Percentiles rank a stretch among this genome's conserved stretches.
These are phyloP conservation scores for Curvularia verruculosa DNA, from an alignment of 2,329 filamentous ascomycete species.

Conservation along the genomic window DNA sequence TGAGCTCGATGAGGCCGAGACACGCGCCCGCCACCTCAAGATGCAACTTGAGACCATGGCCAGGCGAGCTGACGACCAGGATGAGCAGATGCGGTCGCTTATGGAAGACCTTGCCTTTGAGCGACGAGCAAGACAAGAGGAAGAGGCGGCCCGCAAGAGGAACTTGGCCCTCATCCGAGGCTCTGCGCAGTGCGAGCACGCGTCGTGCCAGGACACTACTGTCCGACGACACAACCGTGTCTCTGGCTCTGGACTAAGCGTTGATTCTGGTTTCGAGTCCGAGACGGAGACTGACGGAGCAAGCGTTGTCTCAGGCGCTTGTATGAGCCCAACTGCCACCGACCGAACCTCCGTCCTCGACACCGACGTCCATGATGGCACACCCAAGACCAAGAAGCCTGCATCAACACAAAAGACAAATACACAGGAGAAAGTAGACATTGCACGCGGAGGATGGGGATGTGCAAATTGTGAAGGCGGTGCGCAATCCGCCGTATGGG, in stretches of 20 bases:
- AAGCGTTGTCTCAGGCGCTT: conserved; percentile 48
- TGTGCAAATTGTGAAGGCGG: conserved; percentile 47
- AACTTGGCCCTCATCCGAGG: conserved; percentile 39
- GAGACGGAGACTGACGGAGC: conserved; percentile 60
- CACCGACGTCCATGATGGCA: conserved; percentile 39
- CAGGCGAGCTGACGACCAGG: conserved; percentile 60
- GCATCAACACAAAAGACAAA: conserved; percentile 35
- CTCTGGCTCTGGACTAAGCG: conserved; percentile 45
- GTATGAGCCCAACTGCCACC: conserved; percentile 47
- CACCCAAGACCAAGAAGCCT: conserved; percentile 41
- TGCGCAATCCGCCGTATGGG: conserved; percentile 58
- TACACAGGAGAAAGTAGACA: conserved; percentile 46
- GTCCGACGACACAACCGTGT: conserved; percentile 40
- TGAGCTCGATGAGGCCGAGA: conserved; percentile 66
- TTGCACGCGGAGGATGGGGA: conserved; percentile 37
- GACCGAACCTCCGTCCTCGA: conserved; percentile 45
- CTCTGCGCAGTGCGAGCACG: conserved; percentile 25
- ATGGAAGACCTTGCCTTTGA: conserved; percentile 46
- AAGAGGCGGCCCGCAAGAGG: conserved; percentile 44
- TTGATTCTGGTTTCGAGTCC: conserved; percentile 66
- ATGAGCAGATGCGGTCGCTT: conserved; percentile 56
- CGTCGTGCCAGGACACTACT: conserved; percentile 22
- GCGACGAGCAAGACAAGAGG: conserved; percentile 41
- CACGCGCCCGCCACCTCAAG: conserved; percentile 63
- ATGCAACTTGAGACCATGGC: conserved; percentile 67